Evolutionary conservation across 2,329 filamentous ascomycete genomes (phyloP).

Genomic region (Hypomyces rosellus): DNA sequence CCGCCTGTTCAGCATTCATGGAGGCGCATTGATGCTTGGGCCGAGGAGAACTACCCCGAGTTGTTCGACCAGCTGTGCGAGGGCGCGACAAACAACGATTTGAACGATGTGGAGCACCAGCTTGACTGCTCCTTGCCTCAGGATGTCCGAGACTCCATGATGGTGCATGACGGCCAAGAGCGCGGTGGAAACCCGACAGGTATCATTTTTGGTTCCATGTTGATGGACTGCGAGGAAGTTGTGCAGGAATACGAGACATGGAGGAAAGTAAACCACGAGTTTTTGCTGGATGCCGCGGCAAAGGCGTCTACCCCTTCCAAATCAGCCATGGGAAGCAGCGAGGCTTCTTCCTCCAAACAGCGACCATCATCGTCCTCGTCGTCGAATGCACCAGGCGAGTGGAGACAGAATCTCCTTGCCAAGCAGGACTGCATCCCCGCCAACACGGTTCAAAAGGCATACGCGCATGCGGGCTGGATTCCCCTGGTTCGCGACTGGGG

Average conservation of each 20-base stretch:
- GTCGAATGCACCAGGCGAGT: conserved; percentile 52
- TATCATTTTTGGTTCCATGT: conserved; percentile 88
- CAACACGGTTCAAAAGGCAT: conserved; percentile 82
- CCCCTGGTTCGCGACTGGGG: conserved; percentile 96
- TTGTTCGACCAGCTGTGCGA: conserved; percentile 90
- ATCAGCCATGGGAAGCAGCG: conserved; percentile 58
- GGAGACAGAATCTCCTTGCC: conserved; percentile 78
- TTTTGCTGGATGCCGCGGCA: conserved; percentile 57
- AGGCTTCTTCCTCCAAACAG: conserved; percentile 63
- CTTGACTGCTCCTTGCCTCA: conserved; percentile 89
- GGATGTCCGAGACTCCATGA: conserved; percentile 87
- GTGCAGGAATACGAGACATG: conserved; percentile 97
- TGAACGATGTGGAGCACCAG: conserved; percentile 95
- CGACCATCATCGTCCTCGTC: conserved; percentile 40
- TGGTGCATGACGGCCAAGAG: conserved; percentile 94
- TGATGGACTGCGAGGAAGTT: conserved; percentile 96
- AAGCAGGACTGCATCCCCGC: conserved; percentile 85
- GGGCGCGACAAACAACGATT: conserved; percentile 84
- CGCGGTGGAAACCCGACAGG: conserved; percentile 85
- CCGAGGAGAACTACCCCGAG: conserved; percentile 92
- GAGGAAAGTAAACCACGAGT: conserved; percentile 88
- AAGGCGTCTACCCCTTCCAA: conserved; percentile 63
- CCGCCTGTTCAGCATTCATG: conserved; percentile 86
- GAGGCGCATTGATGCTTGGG: conserved; percentile 89
- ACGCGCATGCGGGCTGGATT: conserved; percentile 92